Percentiles rank a stretch among this genome's conserved stretches.
phyloP scores from a whole-genome alignment of 192 early-diverging fungal genomes.

The Spinellus fusiger region DNA sequence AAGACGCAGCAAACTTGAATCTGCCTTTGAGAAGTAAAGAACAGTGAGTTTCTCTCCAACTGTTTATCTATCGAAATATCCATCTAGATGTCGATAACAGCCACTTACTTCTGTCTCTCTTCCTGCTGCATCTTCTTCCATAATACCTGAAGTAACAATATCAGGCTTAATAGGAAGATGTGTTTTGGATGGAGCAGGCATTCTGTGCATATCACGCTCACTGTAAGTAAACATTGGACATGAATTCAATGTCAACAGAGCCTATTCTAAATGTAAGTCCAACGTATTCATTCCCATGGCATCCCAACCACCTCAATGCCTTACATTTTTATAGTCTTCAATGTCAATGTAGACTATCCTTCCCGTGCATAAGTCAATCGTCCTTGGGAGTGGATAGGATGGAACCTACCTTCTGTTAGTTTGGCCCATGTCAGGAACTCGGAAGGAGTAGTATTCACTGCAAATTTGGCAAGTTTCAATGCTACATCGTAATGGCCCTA shows the following conservation, averaged over 20 bases:
- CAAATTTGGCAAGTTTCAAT: constrained; percentile 83
- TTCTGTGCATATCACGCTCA: constrained; percentile 82
- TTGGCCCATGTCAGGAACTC: constrained; percentile 96
- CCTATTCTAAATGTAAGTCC: constrained; percentile 37
- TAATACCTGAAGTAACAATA: constrained; percentile 48
- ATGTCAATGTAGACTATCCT: constrained; percentile 72
- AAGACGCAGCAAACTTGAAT: constrained; percentile 70
- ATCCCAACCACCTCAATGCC: too few relatives aligned
- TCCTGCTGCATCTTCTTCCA: constrained; percentile 50
- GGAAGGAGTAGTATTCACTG: constrained; percentile 89
- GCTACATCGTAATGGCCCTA: constrained; percentile 69
- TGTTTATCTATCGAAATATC: background rate
- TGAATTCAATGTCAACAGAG: constrained; percentile 91
- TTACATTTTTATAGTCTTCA: constrained; percentile 74
- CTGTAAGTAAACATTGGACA: constrained; percentile 98
- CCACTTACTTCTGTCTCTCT: constrained; percentile 51
- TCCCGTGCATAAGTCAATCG: background rate
- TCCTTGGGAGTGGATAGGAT: background rate
- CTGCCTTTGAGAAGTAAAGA: constrained; percentile 27
- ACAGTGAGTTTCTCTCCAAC: background rate
- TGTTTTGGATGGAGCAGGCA: constrained; percentile 82
- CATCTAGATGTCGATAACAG: too few relatives aligned
- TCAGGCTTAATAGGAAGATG: constrained; percentile 88
- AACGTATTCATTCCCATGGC: background rate
- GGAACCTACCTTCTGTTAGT: constrained; percentile 62